Evolutionary conservation across 345 rosid species (phyloP).

Genomic region (Xanthoceras sorbifolium): DNA sequence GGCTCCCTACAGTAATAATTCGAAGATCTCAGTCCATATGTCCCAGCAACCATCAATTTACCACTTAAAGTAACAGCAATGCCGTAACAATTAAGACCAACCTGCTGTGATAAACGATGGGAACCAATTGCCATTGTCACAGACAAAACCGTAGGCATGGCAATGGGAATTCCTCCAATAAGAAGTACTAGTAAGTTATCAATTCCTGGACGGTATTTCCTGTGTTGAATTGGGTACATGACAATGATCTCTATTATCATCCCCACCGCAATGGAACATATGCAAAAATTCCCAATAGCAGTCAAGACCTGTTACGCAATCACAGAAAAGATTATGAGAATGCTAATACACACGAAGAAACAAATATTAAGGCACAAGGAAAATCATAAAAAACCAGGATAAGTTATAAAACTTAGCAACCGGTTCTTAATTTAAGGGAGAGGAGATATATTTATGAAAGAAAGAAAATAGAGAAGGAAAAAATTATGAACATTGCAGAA

Average conservation of each 20-base stretch:
- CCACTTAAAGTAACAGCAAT: not conserved
- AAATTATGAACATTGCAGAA: not conserved
- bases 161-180: conserved; percentile 75
- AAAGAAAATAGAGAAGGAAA: not conserved
- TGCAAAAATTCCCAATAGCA: conserved; percentile 89
- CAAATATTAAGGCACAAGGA: not conserved
- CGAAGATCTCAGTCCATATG: not conserved
- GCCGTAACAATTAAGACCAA: conserved; percentile 19
- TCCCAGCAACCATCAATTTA: conserved; percentile 6
- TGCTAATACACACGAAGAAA: not conserved
- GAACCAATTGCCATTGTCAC: conserved; percentile 77
- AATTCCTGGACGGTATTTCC: conserved; percentile 81
- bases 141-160: conserved; percentile 73
- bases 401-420: not conserved
- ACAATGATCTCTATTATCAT: conserved; percentile 79
- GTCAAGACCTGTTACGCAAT: conserved; percentile 60
- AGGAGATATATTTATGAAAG: not conserved
- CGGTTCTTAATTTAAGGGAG: not conserved
- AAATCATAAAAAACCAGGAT: not conserved
- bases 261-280: conserved; percentile 83
- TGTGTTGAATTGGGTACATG: conserved; percentile 85
- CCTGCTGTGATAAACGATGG: conserved; percentile 66
- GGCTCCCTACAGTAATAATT: conserved; percentile 49
- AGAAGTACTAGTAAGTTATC: conserved; percentile 72
- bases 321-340: not conserved